Conservation (phyloP, 2,329 filamentous ascomycete genomes). For the Fusarium irregulare region DNA sequence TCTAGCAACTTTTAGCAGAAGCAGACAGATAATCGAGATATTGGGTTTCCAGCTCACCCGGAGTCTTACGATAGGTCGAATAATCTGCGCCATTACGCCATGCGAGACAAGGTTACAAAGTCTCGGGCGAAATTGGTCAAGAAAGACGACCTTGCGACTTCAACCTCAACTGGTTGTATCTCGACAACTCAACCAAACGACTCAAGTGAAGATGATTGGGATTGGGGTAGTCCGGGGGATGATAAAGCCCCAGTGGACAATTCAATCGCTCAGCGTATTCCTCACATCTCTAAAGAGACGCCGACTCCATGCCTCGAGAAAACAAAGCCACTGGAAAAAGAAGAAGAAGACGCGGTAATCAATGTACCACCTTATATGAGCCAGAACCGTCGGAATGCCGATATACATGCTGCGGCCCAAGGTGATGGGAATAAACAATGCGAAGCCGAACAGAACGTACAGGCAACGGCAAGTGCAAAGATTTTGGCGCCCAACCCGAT, state of each 20-base stretch:
- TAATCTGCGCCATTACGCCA: background rate
- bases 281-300: background rate
- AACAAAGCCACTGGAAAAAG: background rate
- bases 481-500: constrained; percentile 62
- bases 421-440: constrained; percentile 1
- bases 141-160: background rate
- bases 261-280: background rate
- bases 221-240: constrained; percentile 13
- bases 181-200: constrained; percentile 47
- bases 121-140: background rate
- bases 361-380: background rate
- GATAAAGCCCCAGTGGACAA: background rate
- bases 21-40: constrained; percentile 5
- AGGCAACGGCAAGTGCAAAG: constrained; percentile 38
- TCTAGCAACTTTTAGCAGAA: constrained; percentile 14
- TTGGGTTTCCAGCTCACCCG: background rate
- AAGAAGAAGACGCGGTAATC: background rate
- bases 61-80: constrained; percentile 9
- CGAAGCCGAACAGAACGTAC: background rate
- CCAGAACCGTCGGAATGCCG: constrained; percentile 44
- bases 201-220: constrained; percentile 40
- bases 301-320: background rate
- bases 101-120: background rate
- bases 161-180: constrained; percentile 42
- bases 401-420: constrained; percentile 38